These are phyloP conservation scores for Anaeramoeba flamelloides DNA, from an alignment of 78 protist species.

Conservation along the genomic window DNA sequence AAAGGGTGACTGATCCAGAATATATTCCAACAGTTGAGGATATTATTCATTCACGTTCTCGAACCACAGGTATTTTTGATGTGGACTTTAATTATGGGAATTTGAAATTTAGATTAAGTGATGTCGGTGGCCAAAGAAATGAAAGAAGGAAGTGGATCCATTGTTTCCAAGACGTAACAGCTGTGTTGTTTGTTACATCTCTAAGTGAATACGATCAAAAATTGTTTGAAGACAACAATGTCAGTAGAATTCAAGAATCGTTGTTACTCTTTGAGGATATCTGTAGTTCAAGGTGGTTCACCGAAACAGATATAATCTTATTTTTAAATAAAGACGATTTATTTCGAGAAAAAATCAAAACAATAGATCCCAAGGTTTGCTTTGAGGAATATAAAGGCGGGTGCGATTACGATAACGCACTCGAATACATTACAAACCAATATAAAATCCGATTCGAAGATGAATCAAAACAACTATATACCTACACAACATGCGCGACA, in stretches of 20 bases:
- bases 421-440: no score
- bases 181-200: background rate
- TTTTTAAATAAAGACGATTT: background rate
- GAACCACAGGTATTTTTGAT: background rate
- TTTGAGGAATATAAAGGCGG: background rate
- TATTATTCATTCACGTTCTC: background rate
- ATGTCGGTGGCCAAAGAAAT: background rate
- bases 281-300: background rate
- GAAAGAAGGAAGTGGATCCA: background rate
- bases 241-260: background rate
- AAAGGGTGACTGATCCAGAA: background rate
- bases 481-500: no score
- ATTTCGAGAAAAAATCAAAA: background rate
- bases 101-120: background rate
- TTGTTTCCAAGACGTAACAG: background rate
- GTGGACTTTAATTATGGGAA: background rate
- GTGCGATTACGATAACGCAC: no score
- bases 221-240: background rate
- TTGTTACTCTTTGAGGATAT: background rate
- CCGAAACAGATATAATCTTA: background rate
- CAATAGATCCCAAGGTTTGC: background rate
- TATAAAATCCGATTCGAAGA: no score
- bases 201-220: background rate
- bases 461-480: no score
- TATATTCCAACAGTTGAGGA: background rate